Evolutionary conservation across 495 filamentous ascomycete species (phyloP), one percentile per base, ranked within the genome.

Genomic region (Neohortaea acidophila): DNA sequence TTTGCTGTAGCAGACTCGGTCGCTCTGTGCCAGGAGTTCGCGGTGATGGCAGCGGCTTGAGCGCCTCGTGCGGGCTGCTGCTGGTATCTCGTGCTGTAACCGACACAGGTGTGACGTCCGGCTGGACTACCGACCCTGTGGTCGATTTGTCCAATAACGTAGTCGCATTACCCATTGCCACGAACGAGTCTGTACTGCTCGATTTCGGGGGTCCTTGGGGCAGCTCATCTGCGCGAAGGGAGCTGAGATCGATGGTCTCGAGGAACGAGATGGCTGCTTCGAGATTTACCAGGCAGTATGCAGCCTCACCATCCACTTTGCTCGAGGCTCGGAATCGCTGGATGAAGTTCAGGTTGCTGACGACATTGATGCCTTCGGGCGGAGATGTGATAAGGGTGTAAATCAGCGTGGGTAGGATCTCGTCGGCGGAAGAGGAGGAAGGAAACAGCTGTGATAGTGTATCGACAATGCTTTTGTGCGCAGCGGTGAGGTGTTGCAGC

Each of bases 181-280:
- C 19, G 7, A 15, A 4, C 18, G 33, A 22, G 44, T 21, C n/a
- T 21, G 57, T 53, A 41, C 61, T 68, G 12, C 58, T 55, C 7
- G 65, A 49, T 49, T 79, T 82, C 19, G 61, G 47, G 12, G 79
- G 78, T 0, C 80, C 79, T 45, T 70, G 62, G 21, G 62, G 63
- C 11, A 66, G 52, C 51, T 87, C 84, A 41, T 93, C 83, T n/a
- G 79, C 79, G 38, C 86, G 75, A 9, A 99, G 67, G 32, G 78
- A 92, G 11, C 85, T 81, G 7, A 99, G 70, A 54, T 99, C 89
- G 20, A 99, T 87, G 18, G 89, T 94, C 51, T 96, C 87, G n/a
- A 99, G 64, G 53, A 99, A 99, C 37, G 77, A 81, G 30, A 96
- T 84, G 33, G 87, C 78, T 4, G 89, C 89, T 60, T 99, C 89